Conservation (phyloP, 148 eudicot genomes). For the Beta vulgaris region DNA sequence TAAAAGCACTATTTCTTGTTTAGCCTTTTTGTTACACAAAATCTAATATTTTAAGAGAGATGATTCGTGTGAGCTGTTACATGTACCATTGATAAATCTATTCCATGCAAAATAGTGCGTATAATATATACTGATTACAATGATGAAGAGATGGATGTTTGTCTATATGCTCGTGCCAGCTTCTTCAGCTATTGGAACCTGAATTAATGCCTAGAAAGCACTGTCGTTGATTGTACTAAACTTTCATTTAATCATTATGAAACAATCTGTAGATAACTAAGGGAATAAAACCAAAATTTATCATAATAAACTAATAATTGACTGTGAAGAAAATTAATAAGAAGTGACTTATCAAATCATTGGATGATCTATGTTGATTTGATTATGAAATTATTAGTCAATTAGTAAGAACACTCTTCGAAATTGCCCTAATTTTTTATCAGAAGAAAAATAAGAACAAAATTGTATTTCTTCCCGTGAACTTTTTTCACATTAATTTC, state of each 20-base stretch:
- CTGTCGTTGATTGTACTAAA: not conserved
- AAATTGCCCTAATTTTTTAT: too few species aligned
- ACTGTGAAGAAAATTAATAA: not conserved
- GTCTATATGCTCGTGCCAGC: slow-evolving; percentile 15
- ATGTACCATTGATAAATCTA: not conserved
- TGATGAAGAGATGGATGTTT: slow-evolving; percentile 8
- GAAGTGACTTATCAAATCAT: not conserved
- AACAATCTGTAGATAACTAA: not conserved
- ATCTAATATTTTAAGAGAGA: not conserved
- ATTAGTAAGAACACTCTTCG: not conserved
- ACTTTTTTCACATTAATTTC: too few species aligned
- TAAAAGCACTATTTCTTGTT: not conserved
- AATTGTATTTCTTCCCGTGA: too few species aligned
- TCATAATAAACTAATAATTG: slow-evolving; percentile 10
- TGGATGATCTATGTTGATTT: not conserved
- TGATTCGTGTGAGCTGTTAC: slow-evolving; percentile 14
- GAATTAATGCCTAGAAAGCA: not conserved
- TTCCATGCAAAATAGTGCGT: not conserved
- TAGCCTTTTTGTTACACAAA: not conserved
- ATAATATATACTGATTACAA: not conserved
- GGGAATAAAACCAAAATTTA: not conserved
- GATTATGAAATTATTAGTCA: not conserved
- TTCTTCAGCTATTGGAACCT: slow-evolving; percentile 5
- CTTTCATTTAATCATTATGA: not conserved
- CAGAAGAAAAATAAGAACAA: too few species aligned